Evolutionary conservation across 345 rosid genomes (phyloP), one percentile per base, ranked within the genome.

Genomic region (Raphanus sativus): DNA sequence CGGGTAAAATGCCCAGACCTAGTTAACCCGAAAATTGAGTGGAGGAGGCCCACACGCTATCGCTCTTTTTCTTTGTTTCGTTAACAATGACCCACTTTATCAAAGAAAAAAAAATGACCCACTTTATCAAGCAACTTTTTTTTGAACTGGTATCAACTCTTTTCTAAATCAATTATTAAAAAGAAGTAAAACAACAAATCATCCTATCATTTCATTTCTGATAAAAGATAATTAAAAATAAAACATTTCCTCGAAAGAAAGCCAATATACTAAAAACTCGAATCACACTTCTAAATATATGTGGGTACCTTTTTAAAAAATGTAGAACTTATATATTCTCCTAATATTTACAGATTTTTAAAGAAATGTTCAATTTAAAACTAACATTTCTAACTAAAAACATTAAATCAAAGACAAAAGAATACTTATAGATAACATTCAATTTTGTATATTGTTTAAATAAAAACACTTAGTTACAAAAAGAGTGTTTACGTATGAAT

Each of bases 21-120:
- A n/a, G n/a, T n/a, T n/a, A n/a, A 67, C 15, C 25, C 59, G 25
- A 59, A 45, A 26, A 26, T 3, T 48, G 71, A 45, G 38, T 45
- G 2, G 4, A 42, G 21, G 59, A 67, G 38, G 40, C 60, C 71
- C 40, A 67, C 38, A 67, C 71, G 71, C 71, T 26, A 45, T 67
- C 71, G 25, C 71, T 45, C 55, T 7, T 67, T 45, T 67, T 13
- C 36, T 67, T 67, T n/a, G 4, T 67, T 67, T 67, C 7, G 13
- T 11, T 40, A 21, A 42, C 70, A 65, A 24, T 65, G 17, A 28
- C 30, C 30, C 30, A 28, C 29, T 28, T 3, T 28, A n/a, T n/a
- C n/a, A n/a, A n/a, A n/a, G n/a, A n/a, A n/a, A n/a, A n/a, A n/a
- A n/a, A n/a, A 65, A 24, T 65, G 17, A 28, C 30, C 30, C 30